Base-by-base conservation (phyloP, 345 rosid genomes). In the Corchorus capsularis region DNA sequence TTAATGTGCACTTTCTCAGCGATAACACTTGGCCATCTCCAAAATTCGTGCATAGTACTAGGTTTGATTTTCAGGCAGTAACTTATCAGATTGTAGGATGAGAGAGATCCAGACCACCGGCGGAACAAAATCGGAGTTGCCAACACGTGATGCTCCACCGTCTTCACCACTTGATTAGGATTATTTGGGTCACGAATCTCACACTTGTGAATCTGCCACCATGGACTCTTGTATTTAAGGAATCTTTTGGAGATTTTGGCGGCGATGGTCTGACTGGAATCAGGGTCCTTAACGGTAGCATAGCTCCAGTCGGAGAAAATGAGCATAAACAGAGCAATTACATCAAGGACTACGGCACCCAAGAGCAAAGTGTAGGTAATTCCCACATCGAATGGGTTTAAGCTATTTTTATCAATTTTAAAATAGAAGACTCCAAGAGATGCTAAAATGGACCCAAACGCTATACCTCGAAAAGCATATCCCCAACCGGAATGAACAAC, bases 251-350 rank as follows among this genome's bases (percentile, higher is more conserved):
- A 72, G 17, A 52, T 0, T 2, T 19, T 0, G 16, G 77, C 53
- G n/a, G 4, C 6, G 19, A 76, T 45, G 0, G 78, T 77, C 12
- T 81, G 50, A 39, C 77, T 63, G 2, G 59, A 76, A 61, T 67
- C 81, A 15, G 75, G 37, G 61, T 73, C 74, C 67, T 64, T 52
- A 43, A 84, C 47, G 49, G 68, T 19, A 35, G 76, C 85, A 4
- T 86, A 79, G 0, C 83, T 87, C 95, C 97, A 86, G 60, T 93
- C 88, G 3, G 95, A 92, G 61, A 86, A 77, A 75, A 84, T 22
- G 49, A 85, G 81, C 92, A 86, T 87, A 69, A 81, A 1, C 13
- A 89, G 32, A 10, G 90, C 80, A 14, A 89, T 54, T 14, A 19
- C 13, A 60, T 93, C 95, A 3, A 92, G 87, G 0, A 79, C 85